Conservation (phyloP, 306 rosid genomes). For the Castanea sativa region DNA sequence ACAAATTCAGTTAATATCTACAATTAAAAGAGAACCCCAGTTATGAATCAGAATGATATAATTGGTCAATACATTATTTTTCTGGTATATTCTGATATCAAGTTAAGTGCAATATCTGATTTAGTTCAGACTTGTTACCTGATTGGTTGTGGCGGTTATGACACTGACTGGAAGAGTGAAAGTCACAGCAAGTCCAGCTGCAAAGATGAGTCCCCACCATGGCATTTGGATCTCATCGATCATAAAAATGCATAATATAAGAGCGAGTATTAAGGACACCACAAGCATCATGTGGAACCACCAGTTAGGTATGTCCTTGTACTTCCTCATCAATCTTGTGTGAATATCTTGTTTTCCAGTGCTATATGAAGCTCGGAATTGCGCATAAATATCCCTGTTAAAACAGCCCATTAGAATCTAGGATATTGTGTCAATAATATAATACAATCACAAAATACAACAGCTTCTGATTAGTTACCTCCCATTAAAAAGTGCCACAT, state of each 20-base stretch:
- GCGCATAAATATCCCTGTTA: constrained; percentile 46
- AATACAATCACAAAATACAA: background rate
- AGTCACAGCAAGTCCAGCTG: constrained; percentile 33
- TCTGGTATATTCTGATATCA: too few species aligned
- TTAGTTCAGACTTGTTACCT: constrained; percentile 8
- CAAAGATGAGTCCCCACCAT: constrained; percentile 74
- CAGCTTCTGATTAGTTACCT: constrained; percentile 28
- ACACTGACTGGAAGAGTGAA: constrained; percentile 44
- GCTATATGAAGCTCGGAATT: constrained; percentile 35
- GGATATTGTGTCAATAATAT: too few species aligned
- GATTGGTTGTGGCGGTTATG: constrained; percentile 46
- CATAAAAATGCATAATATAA: constrained; percentile 39
- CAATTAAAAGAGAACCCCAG: too few species aligned
- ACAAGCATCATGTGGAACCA: constrained; percentile 53
- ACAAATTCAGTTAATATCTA: too few species aligned
- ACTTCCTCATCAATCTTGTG: constrained; percentile 65
- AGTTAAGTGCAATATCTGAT: background rate
- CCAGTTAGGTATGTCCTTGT: constrained; percentile 59
- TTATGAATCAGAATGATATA: too few species aligned
- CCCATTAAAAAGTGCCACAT: constrained; percentile 64
- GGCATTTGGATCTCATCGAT: constrained; percentile 60
- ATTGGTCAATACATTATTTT: too few species aligned
- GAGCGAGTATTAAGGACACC: constrained; percentile 37
- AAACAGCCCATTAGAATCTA: background rate
- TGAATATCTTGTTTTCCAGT: constrained; percentile 51